Evolutionary conservation across 2,329 filamentous ascomycete species (phyloP).

Genomic region (Colletotrichum aenigma): DNA sequence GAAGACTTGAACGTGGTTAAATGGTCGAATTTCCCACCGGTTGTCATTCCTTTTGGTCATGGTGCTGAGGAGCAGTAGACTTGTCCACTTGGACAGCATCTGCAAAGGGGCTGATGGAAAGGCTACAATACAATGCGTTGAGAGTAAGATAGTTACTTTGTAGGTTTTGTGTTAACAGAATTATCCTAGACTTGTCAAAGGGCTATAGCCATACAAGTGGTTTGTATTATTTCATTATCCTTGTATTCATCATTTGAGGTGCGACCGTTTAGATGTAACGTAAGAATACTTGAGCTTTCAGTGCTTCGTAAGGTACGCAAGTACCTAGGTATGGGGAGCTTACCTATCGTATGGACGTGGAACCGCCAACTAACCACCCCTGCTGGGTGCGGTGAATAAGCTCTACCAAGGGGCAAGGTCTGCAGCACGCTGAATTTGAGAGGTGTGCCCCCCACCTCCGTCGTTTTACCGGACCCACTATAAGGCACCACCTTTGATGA

Average conservation of each 20-base stretch:
- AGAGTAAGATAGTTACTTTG: neutral
- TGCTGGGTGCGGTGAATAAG: slow-evolving; percentile 10
- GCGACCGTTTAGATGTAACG: neutral
- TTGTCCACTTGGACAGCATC: neutral
- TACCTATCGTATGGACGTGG: neutral
- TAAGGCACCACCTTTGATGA: slow-evolving; percentile 23
- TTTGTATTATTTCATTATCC: neutral
- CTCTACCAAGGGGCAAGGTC: slow-evolving; percentile 1
- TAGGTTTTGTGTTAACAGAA: neutral
- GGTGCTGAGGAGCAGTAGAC: neutral
- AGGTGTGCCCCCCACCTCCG: slow-evolving; percentile 6
- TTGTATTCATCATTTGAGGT: neutral
- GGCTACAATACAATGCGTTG: neutral
- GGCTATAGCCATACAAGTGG: neutral
- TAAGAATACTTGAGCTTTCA: neutral
- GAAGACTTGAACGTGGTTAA: neutral
- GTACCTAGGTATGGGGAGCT: neutral
- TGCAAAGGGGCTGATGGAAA: neutral
- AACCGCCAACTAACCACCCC: neutral
- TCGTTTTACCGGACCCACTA: slow-evolving; percentile 19
- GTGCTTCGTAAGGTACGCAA: neutral
- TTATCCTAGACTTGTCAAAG: neutral
- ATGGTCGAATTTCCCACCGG: neutral
- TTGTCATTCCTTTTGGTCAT: neutral
- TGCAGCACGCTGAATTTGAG: neutral